Conservation (phyloP, 345 rosid species). For the Conringia planisiliqua region DNA sequence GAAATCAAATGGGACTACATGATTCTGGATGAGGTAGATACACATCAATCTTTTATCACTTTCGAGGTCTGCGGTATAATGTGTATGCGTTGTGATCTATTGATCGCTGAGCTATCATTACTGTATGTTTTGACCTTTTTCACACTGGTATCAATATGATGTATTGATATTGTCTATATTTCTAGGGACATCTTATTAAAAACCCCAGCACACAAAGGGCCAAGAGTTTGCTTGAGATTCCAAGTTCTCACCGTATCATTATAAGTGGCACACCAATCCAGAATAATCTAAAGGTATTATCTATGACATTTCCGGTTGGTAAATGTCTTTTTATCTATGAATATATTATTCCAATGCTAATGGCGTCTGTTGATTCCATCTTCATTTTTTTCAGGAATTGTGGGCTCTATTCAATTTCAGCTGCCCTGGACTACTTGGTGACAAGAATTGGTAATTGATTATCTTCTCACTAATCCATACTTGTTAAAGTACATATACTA, state of each 20-base stretch:
- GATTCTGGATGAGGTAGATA: conserved; percentile 91
- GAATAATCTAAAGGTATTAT: conserved; percentile 86
- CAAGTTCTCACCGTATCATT: conserved; percentile 81
- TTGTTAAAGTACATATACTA: conserved; percentile 19
- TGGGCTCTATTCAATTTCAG: conserved; percentile 97
- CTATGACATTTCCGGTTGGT: conserved; percentile 7
- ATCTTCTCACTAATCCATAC: conserved; percentile 9
- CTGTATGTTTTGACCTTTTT: conserved; percentile 13
- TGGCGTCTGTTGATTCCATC: background rate
- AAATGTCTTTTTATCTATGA: background rate
- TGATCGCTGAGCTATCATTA: background rate
- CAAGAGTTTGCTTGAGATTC: conserved; percentile 92
- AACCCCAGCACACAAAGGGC: conserved; percentile 98
- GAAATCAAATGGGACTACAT: conserved; percentile 81
- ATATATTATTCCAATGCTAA: background rate
- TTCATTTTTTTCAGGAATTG: conserved; percentile 53
- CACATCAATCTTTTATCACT: conserved; percentile 2
- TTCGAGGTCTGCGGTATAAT: background rate
- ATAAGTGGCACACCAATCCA: conserved; percentile 97
- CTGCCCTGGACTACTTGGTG: conserved; percentile 85
- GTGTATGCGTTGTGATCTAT: background rate
- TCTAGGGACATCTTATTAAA: conserved; percentile 95
- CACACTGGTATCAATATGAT: background rate
- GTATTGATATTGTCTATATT: conserved; percentile 1
- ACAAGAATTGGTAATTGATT: conserved; percentile 61